phyloP scores from a whole-genome alignment of 2,329 filamentous ascomycete genomes.

The Calonectria hongkongensis region DNA sequence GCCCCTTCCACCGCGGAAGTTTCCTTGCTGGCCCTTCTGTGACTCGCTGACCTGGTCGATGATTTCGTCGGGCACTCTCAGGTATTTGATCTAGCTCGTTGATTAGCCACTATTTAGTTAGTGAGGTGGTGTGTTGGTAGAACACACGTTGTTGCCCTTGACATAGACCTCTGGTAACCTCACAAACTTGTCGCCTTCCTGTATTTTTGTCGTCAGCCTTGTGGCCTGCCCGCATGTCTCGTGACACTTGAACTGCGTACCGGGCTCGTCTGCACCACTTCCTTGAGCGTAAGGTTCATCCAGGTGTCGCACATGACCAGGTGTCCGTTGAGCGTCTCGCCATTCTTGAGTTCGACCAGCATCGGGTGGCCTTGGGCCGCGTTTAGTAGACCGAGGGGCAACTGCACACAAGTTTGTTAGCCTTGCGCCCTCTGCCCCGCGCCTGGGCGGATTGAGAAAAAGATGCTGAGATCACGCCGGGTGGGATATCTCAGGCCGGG shows the following conservation, averaged over 20 bases:
- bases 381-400: slow-evolving; percentile 89
- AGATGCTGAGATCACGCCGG: not conserved
- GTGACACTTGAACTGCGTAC: slow-evolving; percentile 63
- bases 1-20: slow-evolving; percentile 79
- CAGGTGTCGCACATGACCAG: slow-evolving; percentile 98
- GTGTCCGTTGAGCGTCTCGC: slow-evolving; percentile 97
- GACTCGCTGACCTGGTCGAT: slow-evolving; percentile 96
- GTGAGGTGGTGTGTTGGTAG: not conserved
- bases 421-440: slow-evolving; percentile 37
- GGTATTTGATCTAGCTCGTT: slow-evolving; percentile 91
- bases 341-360: slow-evolving; percentile 97
- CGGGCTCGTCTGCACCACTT: slow-evolving; percentile 96
- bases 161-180: slow-evolving; percentile 96
- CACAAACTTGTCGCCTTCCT: slow-evolving; percentile 96
- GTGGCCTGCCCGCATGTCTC: slow-evolving; percentile 9
- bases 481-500: not conserved
- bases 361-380: slow-evolving; percentile 98
- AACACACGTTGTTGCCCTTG: slow-evolving; percentile 93
- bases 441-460: slow-evolving; percentile 1
- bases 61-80: slow-evolving; percentile 96
- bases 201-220: slow-evolving; percentile 55
- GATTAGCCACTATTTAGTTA: slow-evolving; percentile 25
- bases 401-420: slow-evolving; percentile 64
- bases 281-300: slow-evolving; percentile 99
- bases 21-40: slow-evolving; percentile 81